Evolutionary conservation across 306 rosid genomes (phyloP).

Genomic region (Pterocarpus santalinus): DNA sequence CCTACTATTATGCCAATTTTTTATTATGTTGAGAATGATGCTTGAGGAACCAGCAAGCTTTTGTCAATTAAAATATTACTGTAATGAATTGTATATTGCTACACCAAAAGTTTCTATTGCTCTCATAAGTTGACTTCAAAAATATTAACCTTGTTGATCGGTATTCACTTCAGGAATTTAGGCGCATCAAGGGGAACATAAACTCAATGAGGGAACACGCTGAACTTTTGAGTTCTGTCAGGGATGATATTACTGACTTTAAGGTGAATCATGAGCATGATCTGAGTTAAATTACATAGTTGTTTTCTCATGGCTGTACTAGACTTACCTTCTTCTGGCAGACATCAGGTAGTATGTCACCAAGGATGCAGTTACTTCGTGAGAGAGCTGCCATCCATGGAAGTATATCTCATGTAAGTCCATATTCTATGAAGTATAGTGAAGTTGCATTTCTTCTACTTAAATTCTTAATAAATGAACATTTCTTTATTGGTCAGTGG

Average conservation of each 20-base stretch:
- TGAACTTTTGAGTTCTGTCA: constrained; percentile 95
- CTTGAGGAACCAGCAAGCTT: constrained; percentile 10
- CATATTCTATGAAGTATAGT: constrained; percentile 26
- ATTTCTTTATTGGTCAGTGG: constrained; percentile 13
- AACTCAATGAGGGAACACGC: constrained; percentile 93
- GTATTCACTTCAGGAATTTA: constrained; percentile 76
- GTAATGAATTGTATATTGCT: constrained; percentile 25
- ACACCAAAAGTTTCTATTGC: constrained; percentile 2
- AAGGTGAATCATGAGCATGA: constrained; percentile 66
- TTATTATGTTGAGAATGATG: not conserved
- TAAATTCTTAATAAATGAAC: constrained; percentile 31
- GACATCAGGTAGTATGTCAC: constrained; percentile 97
- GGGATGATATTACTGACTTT: constrained; percentile 94
- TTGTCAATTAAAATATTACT: constrained; percentile 8
- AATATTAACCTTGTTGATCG: constrained; percentile 25
- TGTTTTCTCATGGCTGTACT: constrained; percentile 34
- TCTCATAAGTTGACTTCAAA: constrained; percentile 24
- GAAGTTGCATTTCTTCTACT: constrained; percentile 14
- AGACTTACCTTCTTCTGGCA: constrained; percentile 58
- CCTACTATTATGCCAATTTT: constrained; percentile 36
- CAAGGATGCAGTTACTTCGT: constrained; percentile 88
- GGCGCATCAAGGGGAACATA: constrained; percentile 91
- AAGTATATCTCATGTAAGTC: constrained; percentile 92
- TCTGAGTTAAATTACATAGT: constrained; percentile 37
- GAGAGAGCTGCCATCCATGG: constrained; percentile 98